Evolutionary conservation across 345 rosid genomes (phyloP), one percentile per base, ranked within the genome.

Genomic region (Euphorbia pulcherrima): DNA sequence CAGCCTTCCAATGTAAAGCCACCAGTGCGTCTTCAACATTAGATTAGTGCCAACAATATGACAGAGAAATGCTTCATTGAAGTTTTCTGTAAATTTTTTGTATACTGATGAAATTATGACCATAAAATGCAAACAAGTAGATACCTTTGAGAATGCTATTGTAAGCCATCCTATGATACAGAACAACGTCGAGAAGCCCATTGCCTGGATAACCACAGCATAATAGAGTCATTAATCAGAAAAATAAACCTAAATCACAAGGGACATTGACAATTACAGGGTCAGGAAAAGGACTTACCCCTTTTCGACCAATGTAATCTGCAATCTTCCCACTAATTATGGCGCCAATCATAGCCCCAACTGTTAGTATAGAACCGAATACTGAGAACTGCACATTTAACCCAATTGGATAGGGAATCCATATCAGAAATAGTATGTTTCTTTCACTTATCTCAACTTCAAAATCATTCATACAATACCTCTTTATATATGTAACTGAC

Each of bases 331-430:
- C 96, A 62, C 92, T 88, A 80, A 81, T 78, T 12, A 81, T 77
- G 18, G 92, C 92, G 6, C 97, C 97, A 23, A 91, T 69, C 97
- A 87, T 88, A 48, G 92, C 97, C 55, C 97, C 97, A 53, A 86
- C 72, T 0, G 92, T 87, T 68, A 91, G 64, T 77, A 88, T 81
- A 27, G 96, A 91, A 62, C 92, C 96, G 27, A 91, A 91, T 65
- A 87, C 62, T 23, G 96, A 88, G 74, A 80, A 91, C 97, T 91
- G 83, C 81, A 77, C 8, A 29, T 1, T 30, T 64, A 21, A 28
- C 24, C 11, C 18, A 46, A 58, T 18, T 44, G 64, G 18, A 59
- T 23, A 68, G 48, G 18, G 44, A 57, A 56, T 60, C 20, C 23
- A 18, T 20, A 1, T 10, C 2, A 29, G 10, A 35, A 28, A 29